phyloP scores from a whole-genome alignment of 805 yeast species.

The Cyberlindnera amylophila region DNA sequence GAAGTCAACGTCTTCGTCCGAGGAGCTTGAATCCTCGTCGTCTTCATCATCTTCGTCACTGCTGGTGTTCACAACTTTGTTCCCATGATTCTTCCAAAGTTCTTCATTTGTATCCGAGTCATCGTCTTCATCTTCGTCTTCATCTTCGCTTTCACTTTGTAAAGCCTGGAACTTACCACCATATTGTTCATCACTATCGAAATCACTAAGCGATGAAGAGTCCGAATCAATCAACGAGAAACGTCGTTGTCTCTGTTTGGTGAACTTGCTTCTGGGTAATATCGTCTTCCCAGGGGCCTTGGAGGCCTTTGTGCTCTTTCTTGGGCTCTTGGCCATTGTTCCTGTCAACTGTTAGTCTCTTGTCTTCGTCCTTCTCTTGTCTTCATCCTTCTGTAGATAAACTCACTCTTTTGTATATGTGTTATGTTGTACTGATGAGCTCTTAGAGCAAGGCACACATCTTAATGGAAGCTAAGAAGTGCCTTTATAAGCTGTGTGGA shows the following conservation, averaged over 20 bases:
- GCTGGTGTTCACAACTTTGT: constrained; percentile 29
- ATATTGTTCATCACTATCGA: constrained; percentile 30
- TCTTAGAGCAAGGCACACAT: background rate
- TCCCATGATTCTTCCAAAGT: constrained; percentile 26
- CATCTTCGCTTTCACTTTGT: constrained; percentile 32
- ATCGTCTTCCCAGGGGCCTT: constrained; percentile 30
- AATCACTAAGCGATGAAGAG: constrained; percentile 36
- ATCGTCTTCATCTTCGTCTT: constrained; percentile 27
- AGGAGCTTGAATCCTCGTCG: constrained; percentile 41
- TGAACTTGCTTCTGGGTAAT: constrained; percentile 19
- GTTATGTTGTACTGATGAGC: background rate
- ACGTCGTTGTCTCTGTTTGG: constrained; percentile 33
- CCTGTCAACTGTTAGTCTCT: background rate
- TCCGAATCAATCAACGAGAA: constrained; percentile 44
- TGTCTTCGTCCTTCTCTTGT: background rate
- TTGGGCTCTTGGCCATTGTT: constrained; percentile 20
- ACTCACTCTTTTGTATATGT: background rate
- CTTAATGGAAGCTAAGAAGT: too few relatives aligned
- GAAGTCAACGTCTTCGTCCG: constrained; percentile 68
- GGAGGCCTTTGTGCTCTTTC: constrained; percentile 22
- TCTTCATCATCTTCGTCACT: constrained; percentile 34
- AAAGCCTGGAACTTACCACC: constrained; percentile 29
- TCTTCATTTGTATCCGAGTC: constrained; percentile 23
- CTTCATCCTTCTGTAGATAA: background rate
- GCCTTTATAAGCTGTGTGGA: background rate